phyloP scores from a whole-genome alignment of 129 eudicot genomes.

The Mikania micrantha region DNA sequence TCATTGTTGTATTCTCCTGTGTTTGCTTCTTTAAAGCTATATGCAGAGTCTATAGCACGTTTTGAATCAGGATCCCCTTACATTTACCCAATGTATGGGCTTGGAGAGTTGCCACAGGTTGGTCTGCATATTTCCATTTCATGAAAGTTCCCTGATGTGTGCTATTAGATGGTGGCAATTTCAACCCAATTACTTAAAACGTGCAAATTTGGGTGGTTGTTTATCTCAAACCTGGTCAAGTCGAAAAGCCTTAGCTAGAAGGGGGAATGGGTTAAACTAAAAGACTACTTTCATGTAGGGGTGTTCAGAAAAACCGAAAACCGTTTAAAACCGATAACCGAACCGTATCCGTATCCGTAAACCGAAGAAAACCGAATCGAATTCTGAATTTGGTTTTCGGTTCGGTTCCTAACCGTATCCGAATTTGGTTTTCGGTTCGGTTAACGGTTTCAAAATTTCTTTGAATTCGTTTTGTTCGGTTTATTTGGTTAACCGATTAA shows the following conservation, averaged over 20 bases:
- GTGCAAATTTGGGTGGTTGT: neutral
- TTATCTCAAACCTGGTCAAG: neutral
- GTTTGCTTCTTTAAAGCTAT: conserved; percentile 47
- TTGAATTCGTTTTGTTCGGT: too few relatives aligned
- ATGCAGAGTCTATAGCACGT: conserved; percentile 92
- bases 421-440: too few relatives aligned
- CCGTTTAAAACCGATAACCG: too few relatives aligned
- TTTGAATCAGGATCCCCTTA: conserved; percentile 88
- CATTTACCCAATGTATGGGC: conserved; percentile 87
- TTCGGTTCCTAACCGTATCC: too few relatives aligned
- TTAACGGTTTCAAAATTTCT: too few relatives aligned
- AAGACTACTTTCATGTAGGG: too few relatives aligned
- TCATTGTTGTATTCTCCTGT: neutral
- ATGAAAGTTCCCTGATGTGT: neutral
- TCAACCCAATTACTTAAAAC: neutral
- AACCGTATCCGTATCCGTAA: too few relatives aligned
- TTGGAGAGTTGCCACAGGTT: conserved; percentile 98
- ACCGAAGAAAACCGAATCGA: too few relatives aligned
- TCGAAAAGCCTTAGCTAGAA: neutral
- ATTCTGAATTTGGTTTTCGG: too few relatives aligned
- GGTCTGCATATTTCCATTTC: conserved; percentile 4
- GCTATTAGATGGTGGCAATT: neutral
- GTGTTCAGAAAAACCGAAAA: too few relatives aligned
- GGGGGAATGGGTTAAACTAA: neutral
- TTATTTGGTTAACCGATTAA: too few relatives aligned